Base-by-base conservation (phyloP, 192 early-diverging fungal species). In the Coemansia furcata region DNA sequence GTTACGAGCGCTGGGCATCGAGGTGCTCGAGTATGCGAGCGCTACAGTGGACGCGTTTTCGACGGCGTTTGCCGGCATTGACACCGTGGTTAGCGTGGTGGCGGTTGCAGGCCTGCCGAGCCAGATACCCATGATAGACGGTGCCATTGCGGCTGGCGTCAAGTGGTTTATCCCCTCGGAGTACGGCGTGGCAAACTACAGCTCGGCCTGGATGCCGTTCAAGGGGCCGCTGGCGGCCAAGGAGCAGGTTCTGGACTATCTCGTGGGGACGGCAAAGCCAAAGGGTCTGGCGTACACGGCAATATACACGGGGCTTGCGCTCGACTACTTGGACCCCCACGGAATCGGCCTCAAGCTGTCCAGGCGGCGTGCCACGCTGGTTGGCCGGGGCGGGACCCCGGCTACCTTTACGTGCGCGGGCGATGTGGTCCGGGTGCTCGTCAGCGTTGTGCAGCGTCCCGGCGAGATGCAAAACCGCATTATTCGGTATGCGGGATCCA, bases 131-230 rank as follows among this genome's bases (percentile, higher is more conserved):
- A 81, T 81, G 78, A 65, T 76, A 29, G 78, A 81, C 62, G 78
- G 73, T 1, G 78, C 73, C 2, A 23, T 81, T 2, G 63, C 46
- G 3, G 73, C 78, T 0, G 74, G 73, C 14, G 78, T 73, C 50
- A 65, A 62, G 71, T 81, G 78, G 78, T 81, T 81, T 43, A 65
- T 81, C 10, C 78, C 78, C n/a, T 76, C 78, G 12, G 78, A 75
- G 73, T 81, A 64, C 46, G 78, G 73, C 44, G 73, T 81, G 2
- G 60, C 67, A 7, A 60, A 69, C 35, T 81, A 76, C 36, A 8
- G 38, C 10, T 81, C 78, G 1, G 23, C 9, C 40, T 69, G 69
- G 66, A 58, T 81, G 73, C 78, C 78, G 9, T 68, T 81, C 61
- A 40, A 67, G 38, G 54, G 78, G 7, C 78, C 78, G 19, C 68